These are phyloP conservation scores for Solanum bulbocastanum DNA, from an alignment of 257 asterid genomes.

Conservation along the genomic window DNA sequence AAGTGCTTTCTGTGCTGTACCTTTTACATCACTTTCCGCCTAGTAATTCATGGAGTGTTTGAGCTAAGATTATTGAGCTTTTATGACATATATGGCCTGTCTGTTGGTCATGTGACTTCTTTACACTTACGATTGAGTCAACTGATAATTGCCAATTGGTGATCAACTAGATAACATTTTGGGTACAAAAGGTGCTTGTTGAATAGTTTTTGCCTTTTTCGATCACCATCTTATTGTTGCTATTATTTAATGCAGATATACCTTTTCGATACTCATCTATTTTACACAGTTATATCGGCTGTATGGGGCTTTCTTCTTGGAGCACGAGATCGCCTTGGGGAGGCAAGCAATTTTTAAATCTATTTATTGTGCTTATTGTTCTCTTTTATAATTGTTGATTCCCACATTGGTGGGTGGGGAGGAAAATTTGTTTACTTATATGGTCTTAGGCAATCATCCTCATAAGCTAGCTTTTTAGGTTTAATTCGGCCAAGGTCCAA, in stretches of 20 bases:
- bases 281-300: conserved; percentile 89
- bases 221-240: neutral
- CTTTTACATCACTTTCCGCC: neutral
- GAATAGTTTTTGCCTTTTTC: neutral
- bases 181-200: neutral
- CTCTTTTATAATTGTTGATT: neutral
- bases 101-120: neutral
- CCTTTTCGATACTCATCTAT: conserved; percentile 76
- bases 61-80: neutral
- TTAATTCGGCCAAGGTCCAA: neutral
- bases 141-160: neutral
- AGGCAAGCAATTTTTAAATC: conserved; percentile 30
- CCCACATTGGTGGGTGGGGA: neutral
- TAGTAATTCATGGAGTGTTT: neutral
- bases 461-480: neutral
- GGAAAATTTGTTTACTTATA: neutral
- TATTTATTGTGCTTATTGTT: neutral
- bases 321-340: conserved; percentile 97
- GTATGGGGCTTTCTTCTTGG: conserved; percentile 88
- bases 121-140: neutral
- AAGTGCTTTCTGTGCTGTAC: neutral
- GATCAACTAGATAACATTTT: neutral
- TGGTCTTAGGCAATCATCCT: neutral
- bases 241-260: conserved; percentile 53
- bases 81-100: neutral